Percentiles rank a stretch among this genome's conserved stretches.
Conservation (phyloP, 1,284 basidiomycete species). For the Inonotus obliquus region DNA sequence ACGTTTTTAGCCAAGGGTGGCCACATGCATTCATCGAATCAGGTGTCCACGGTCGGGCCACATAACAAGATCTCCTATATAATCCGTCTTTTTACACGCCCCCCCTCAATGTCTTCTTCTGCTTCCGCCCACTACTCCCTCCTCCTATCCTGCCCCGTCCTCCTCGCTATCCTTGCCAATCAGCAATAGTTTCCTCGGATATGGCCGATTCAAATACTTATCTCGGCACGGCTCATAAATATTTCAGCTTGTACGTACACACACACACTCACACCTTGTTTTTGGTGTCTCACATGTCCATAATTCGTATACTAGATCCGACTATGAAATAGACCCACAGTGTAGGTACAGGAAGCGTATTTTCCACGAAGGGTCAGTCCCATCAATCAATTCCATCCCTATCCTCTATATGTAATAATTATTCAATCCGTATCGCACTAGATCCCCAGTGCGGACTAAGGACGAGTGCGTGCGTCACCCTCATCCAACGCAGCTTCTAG, state of each 20-base stretch:
- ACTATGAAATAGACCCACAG: constrained; percentile 6
- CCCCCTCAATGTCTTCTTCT: background rate
- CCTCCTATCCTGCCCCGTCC: background rate
- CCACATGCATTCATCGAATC: constrained; percentile 5
- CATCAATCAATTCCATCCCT: background rate
- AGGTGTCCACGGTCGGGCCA: constrained; percentile 4
- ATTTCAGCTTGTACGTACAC: constrained; percentile 1
- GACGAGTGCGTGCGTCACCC: constrained; percentile 2
- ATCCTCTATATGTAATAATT: background rate
- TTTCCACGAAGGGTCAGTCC: background rate
- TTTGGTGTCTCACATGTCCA: background rate
- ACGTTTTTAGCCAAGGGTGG: constrained; percentile 2
- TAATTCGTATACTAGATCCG: background rate
- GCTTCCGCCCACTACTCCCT: background rate
- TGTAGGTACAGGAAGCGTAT: constrained; percentile 4
- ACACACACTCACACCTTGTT: too few relatives aligned
- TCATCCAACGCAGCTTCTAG: background rate
- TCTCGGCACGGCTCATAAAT: background rate
- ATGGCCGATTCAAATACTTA: too few relatives aligned
- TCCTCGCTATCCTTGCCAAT: background rate
- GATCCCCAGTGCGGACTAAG: background rate
- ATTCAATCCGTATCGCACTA: background rate
- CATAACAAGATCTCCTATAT: background rate
- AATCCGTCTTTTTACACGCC: background rate
- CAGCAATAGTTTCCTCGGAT: too few relatives aligned